Evolutionary conservation across 1,284 basidiomycete species (phyloP), one percentile per base, ranked within the genome.

Genomic region (Moesziomyces sp.): DNA sequence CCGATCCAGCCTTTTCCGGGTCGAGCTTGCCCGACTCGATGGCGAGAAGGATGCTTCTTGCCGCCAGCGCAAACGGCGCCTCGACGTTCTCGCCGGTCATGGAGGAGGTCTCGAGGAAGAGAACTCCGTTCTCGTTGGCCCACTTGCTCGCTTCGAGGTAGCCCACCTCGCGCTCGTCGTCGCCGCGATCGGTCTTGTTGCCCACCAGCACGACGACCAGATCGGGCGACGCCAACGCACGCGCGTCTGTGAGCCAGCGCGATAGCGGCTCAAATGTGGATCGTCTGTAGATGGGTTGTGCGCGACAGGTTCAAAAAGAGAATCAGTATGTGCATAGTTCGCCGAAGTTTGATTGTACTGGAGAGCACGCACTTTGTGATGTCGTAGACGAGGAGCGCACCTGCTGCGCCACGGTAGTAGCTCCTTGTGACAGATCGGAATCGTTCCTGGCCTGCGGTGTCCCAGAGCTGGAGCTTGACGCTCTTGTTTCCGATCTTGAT

Each of bases 51-150:
- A 99, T 94, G 1, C 93, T 91, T 43, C 94, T 89, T 21, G 94
- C 92, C 16, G 93, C 91, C 28, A 98, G 88, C 47, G 94, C 87
- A 85, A 99, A 99, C 0, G 96, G 96, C 47, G 93, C 90, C 79
- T 94, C 91, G 44, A 97, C 92, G 80, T 98, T 97, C 74, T 95
- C 93, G 40, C 96, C 96, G 3, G 91, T 91, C 70, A 97, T 85
- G 3, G 93, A 95, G 0, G 96, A 98, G 0, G 92, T 90, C 85
- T 99, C 96, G 44, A 97, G 88, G 83, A 97, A 97, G 3, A 81
- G 62, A 0, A 70, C 63, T n/a, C 76, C 91, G 83, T 98, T 93
- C 84, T 95, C 93, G 57, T 93, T 91, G 24, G 96, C 96, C 93
- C 94, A 99, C 80, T 89, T 88, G 81, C 92, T 93, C 9, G 93